phyloP scores from a whole-genome alignment of 257 asterid species.

The Solanum medicagineum region DNA sequence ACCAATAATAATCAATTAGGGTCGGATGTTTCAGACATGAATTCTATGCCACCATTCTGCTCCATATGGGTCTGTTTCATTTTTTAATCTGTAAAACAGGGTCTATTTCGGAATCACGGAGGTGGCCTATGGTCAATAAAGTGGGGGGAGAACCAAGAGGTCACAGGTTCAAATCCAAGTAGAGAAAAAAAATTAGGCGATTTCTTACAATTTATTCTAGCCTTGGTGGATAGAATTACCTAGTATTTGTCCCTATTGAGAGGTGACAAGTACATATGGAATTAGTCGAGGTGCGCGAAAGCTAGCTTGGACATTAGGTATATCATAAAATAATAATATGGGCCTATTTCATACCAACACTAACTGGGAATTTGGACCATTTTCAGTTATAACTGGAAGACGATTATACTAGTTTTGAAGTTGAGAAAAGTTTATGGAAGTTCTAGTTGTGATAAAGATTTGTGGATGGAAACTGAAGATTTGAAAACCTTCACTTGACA shows the following conservation, averaged over 20 bases:
- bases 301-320: not conserved
- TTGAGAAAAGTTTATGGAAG: not conserved
- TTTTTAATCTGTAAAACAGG: not conserved
- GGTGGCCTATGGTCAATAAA: not conserved
- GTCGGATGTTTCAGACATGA: not conserved
- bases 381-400: not conserved
- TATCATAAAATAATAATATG: not conserved
- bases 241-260: not conserved
- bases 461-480: not conserved
- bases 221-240: not conserved
- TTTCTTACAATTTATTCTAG: not conserved
- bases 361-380: not conserved
- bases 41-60: not conserved
- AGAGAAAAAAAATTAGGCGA: no score
- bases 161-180: not conserved
- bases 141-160: not conserved
- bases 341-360: not conserved
- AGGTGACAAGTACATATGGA: not conserved
- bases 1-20: not conserved
- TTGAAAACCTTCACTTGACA: not conserved
- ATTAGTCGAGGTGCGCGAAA: no score
- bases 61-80: not conserved
- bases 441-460: not conserved
- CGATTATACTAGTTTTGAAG: not conserved
- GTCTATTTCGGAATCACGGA: not conserved